Evolutionary conservation across 805 yeast species (phyloP), one percentile per base, ranked within the genome.

Genomic region (Cyberlindnera xylosilytica): DNA sequence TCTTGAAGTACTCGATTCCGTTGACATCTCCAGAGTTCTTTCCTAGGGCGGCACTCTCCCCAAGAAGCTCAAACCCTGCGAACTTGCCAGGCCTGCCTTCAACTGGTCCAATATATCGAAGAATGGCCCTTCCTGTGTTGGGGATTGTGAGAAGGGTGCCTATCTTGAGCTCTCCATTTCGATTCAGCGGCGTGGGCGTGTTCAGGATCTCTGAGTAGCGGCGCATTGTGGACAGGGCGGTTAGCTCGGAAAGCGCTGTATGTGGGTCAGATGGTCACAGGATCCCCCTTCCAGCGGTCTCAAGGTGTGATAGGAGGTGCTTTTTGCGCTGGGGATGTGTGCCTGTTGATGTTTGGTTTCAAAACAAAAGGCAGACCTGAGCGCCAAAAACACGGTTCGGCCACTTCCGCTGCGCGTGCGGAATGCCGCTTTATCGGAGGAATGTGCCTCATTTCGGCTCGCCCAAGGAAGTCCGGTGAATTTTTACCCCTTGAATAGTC

Each of bases 41-140:
- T 18, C 99, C 99, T 41, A 77, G 69, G 5, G 68, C 58, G 0
- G 75, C 65, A 31, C 77, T 73, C 1, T 79, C 81, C 2, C 86
- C 90, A n/a, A 79, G 55, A 33, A 91, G 66, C 60, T 91, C 97
- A 6, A 91, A 73, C 3, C 99, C 99, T 5, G 90, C 96, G 67
- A 81, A 91, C 10, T 72, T 69, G 0, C 96, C 96, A 6, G 65
- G 63, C 56, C 86, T 87, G 18, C 82, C 82, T 18, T 79, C 74
- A 15, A 91, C 87, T 2, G 73, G 63, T 1, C 97, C 99, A 17
- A 81, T 69, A 61, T 74, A 90, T 45, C 79, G 71, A 39, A 90
- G 65, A 10, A 80, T 68, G 1, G 90, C 97, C 31, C 66, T 64
- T 19, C 86, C 80, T 11, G 85, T 79, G 9, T 85, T 86, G 0